A percentile compares a stretch with the other conserved stretches of the same genome.
These are phyloP conservation scores for Umbelopsis vinacea DNA, from an alignment of 192 early-diverging fungal species.

Conservation along the genomic window DNA sequence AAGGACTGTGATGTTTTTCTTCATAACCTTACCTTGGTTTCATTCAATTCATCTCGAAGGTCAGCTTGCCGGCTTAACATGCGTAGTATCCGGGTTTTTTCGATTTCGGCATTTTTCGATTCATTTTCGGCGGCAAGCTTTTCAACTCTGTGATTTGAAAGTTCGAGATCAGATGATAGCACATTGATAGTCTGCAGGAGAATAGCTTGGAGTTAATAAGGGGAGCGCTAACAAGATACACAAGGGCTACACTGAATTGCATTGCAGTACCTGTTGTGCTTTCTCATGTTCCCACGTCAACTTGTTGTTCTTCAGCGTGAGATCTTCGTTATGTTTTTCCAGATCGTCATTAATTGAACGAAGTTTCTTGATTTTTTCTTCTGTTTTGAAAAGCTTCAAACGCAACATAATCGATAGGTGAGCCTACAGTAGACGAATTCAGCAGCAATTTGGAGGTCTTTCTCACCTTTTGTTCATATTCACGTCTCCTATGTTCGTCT, in stretches of 20 bases:
- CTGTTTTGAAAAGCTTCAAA: conserved; percentile 15
- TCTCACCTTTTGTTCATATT: conserved; percentile 30
- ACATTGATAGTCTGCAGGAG: conserved; percentile 26
- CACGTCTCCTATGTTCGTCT: conserved; percentile 19
- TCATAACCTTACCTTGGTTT: conserved; percentile 21
- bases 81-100: conserved; percentile 35
- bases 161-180: conserved; percentile 33
- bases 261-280: conserved; percentile 34
- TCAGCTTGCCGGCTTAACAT: conserved; percentile 34
- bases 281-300: conserved; percentile 29
- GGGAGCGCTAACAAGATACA: neutral
- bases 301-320: conserved; percentile 23
- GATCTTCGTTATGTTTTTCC: conserved; percentile 23
- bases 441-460: neutral
- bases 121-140: conserved; percentile 35
- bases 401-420: neutral
- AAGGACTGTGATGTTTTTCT: neutral
- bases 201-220: neutral
- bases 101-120: conserved; percentile 31
- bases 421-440: neutral
- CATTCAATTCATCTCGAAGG: conserved; percentile 28
- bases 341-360: conserved; percentile 14
- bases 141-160: conserved; percentile 26
- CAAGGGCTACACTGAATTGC: neutral
- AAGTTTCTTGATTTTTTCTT: conserved; percentile 21